Base-by-base conservation (phyloP, 768 basidiomycete species). In the Lyophyllum semitale region DNA sequence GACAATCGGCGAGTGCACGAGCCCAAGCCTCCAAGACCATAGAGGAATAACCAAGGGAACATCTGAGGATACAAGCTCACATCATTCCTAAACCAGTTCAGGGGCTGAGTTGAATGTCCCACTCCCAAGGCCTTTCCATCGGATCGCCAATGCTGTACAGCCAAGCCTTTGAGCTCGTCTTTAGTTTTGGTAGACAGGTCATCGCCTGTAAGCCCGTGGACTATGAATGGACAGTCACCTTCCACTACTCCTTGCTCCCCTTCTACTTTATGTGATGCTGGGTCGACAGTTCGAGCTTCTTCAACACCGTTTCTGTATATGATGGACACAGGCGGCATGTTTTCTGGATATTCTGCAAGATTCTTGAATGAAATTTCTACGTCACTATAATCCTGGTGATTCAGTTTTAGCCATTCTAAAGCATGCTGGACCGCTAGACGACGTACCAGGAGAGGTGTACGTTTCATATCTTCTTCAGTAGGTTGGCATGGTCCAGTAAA, bases 31-130 rank as follows among this genome's bases (percentile, higher is more conserved):
- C 72, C 72, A 17, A 61, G 25, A 0, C 77, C 75, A 65, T 76
- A 77, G 4, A 72, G 76, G 66, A 73, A 79, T 1, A 77, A 53
- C 73, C 74, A 77, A 0, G 73, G 74, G n/a, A n/a, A n/a, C n/a
- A n/a, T n/a, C n/a, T n/a, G n/a, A n/a, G n/a, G n/a, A n/a, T n/a
- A n/a, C n/a, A n/a, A n/a, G n/a, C n/a, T n/a, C n/a, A n/a, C n/a
- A n/a, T n/a, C n/a, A n/a, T n/a, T n/a, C n/a, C n/a, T n/a, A n/a
- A n/a, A n/a, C n/a, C n/a, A n/a, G n/a, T n/a, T n/a, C n/a, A n/a
- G n/a, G n/a, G n/a, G n/a, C n/a, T n/a, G n/a, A n/a, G n/a, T n/a
- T n/a, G n/a, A n/a, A n/a, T n/a, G n/a, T n/a, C n/a, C n/a, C n/a
- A n/a, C n/a, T n/a, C n/a, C n/a, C n/a, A n/a, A n/a, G n/a, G n/a